Base-by-base conservation (phyloP, 768 basidiomycete species). In the Lyophyllum shimeji region DNA sequence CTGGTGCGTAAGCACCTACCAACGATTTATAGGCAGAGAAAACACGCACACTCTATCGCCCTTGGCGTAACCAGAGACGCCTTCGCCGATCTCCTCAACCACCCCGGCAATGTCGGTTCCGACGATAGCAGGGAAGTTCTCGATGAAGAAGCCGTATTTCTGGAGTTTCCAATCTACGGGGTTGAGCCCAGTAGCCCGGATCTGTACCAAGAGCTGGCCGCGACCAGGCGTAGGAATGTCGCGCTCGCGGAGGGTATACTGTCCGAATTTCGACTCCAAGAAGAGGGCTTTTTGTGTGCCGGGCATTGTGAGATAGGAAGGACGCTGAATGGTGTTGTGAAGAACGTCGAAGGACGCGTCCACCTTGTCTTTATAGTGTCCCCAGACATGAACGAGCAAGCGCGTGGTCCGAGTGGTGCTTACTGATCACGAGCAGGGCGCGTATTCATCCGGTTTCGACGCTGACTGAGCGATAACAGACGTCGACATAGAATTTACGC, bases 111-210 rank as follows among this genome's bases (percentile, higher is more conserved):
- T 67, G 52, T 85, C 83, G 7, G 65, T 67, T 0, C 84, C 84
- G 0, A 79, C 56, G 1, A 84, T 68, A 12, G 76, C 73, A 15
- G 80, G 83, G 57, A 70, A 83, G 17, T 70, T 59, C 23, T 72
- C 68, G 39, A 77, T 62, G 47, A 76, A 74, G 18, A 71, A 52
- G 0, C 71, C 74, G 45, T 70, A 69, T 43, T 67, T 74, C 55
- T 77, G 79, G 27, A 82, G 71, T 63, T 80, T 81, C 67, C 80
- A 80, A 58, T 85, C 83, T 39, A 75, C 54, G 17, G 82, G 82
- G 61, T 82, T 81, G 2, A 83, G 70, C 1, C 70, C 76, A 7
- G 68, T 62, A 0, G 76, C 60, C 18, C 68, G 57, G 42, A 79
- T 51, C 58, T 76, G 74, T 57, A 82, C 67, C 47, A 82, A 70